Conservation (phyloP, 768 basidiomycete species). For the Phylloporus sp. region DNA sequence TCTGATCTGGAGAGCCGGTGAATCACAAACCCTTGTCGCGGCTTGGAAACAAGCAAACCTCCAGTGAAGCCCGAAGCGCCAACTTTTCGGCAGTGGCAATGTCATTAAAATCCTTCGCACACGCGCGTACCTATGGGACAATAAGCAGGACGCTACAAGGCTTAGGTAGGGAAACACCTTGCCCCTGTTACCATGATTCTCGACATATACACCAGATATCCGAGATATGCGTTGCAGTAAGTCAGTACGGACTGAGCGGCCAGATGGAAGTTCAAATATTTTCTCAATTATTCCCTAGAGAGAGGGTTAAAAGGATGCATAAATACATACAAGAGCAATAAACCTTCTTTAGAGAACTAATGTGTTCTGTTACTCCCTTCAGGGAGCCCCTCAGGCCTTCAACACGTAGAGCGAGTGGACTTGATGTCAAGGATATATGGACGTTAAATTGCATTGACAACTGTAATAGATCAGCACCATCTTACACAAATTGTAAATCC, state of each 20-base stretch:
- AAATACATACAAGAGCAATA: neutral
- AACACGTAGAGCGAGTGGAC: slow-evolving; percentile 56
- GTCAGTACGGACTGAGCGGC: slow-evolving; percentile 39
- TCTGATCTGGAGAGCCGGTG: slow-evolving; percentile 12
- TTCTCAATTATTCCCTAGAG: slow-evolving; percentile 30
- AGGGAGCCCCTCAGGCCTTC: slow-evolving; percentile 56
- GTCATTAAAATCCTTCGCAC: slow-evolving; percentile 42
- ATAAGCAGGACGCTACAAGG: neutral
- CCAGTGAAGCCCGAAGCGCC: slow-evolving; percentile 46
- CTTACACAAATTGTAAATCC: slow-evolving; percentile 34
- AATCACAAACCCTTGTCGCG: slow-evolving; percentile 6
- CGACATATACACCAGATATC: slow-evolving; percentile 58
- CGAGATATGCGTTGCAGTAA: slow-evolving; percentile 67
- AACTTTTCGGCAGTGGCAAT: slow-evolving; percentile 49
- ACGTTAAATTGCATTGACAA: slow-evolving; percentile 59
- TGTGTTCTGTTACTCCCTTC: slow-evolving; percentile 42
- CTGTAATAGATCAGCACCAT: slow-evolving; percentile 58
- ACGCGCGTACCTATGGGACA: slow-evolving; percentile 48
- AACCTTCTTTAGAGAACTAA: slow-evolving; percentile 51
- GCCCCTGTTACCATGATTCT: slow-evolving; percentile 44
- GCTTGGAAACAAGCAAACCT: slow-evolving; percentile 38
- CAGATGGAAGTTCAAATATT: slow-evolving; percentile 42
- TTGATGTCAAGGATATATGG: slow-evolving; percentile 52
- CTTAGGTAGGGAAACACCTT: slow-evolving; percentile 31
- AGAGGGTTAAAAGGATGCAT: neutral